Evolutionary conservation across 2,329 filamentous ascomycete genomes (phyloP).

Genomic region (Daldinia eschscholtzii): DNA sequence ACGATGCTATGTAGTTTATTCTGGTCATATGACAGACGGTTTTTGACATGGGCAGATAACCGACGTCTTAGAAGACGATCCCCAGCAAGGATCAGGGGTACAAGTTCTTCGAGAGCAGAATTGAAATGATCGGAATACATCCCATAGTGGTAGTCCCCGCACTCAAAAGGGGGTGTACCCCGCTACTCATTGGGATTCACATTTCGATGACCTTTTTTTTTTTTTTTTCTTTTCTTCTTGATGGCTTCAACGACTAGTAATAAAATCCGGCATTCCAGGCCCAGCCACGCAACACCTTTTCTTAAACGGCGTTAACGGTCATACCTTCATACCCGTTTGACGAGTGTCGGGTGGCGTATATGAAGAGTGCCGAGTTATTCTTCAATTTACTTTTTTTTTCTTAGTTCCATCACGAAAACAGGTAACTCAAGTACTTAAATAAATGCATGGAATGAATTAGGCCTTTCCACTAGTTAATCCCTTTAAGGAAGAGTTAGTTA

Average conservation of each 20-base stretch:
- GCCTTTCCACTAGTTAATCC: background rate
- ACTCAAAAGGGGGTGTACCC: slow-evolving; percentile 37
- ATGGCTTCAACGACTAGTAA: slow-evolving; percentile 20
- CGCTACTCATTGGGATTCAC: slow-evolving; percentile 26
- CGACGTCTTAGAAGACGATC: slow-evolving; percentile 44
- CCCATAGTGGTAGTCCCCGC: slow-evolving; percentile 33
- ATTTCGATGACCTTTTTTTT: background rate
- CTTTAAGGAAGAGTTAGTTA: background rate
- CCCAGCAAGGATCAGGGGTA: slow-evolving; percentile 44
- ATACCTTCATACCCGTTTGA: slow-evolving; percentile 28
- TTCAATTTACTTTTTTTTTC: slow-evolving; percentile 4
- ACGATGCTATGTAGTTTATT: slow-evolving; percentile 21
- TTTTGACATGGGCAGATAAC: slow-evolving; percentile 43
- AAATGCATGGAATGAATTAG: background rate
- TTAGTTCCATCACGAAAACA: background rate
- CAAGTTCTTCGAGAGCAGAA: slow-evolving; percentile 26
- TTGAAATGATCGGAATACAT: slow-evolving; percentile 21
- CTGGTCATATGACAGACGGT: slow-evolving; percentile 32
- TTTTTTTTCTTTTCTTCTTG: slow-evolving; percentile 8
- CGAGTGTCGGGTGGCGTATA: background rate
- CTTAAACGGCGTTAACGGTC: slow-evolving; percentile 1
- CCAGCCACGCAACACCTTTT: slow-evolving; percentile 27
- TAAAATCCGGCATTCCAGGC: slow-evolving; percentile 16
- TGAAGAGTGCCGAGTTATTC: background rate
- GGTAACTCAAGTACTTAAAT: background rate